phyloP scores from a whole-genome alignment of 2,329 filamentous ascomycete genomes.

The Fusarium pseudocircinatum region DNA sequence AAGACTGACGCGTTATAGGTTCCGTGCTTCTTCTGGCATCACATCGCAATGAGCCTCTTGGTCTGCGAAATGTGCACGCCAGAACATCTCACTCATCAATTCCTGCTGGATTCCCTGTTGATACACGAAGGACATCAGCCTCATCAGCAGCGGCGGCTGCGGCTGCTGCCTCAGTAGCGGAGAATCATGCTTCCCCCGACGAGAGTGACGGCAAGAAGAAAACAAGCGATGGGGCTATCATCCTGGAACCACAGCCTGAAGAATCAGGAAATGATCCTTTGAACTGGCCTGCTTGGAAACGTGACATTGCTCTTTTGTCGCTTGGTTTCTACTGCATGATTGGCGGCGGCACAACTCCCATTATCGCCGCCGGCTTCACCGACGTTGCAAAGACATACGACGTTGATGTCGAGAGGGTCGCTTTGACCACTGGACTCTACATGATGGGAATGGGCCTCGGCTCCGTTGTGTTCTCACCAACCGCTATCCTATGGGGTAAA shows the following conservation, averaged over 20 bases:
- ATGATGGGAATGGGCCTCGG: conserved; percentile 94
- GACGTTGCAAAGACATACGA: conserved; percentile 74
- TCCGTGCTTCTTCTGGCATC: conserved; percentile 67
- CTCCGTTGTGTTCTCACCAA: conserved; percentile 85
- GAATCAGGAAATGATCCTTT: conserved; percentile 90
- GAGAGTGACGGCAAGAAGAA: conserved; percentile 69
- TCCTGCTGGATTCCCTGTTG: conserved; percentile 56
- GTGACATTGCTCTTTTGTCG: conserved; percentile 81
- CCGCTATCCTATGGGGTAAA: conserved; percentile 91
- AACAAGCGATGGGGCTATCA: conserved; percentile 83
- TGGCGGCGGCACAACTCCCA: conserved; percentile 90
- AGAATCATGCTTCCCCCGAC: conserved; percentile 15
- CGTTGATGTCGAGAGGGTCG: conserved; percentile 76
- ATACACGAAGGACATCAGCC: conserved; percentile 46
- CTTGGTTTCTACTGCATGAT: conserved; percentile 93
- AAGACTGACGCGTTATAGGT: conserved; percentile 50
- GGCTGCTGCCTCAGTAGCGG: conserved; percentile 1
- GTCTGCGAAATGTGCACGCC: conserved; percentile 65
- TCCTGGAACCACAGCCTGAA: conserved; percentile 91
- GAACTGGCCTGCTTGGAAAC: conserved; percentile 87
- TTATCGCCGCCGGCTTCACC: conserved; percentile 89
- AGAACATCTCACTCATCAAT: conserved; percentile 68
- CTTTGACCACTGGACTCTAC: conserved; percentile 89
- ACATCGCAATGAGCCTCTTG: conserved; percentile 67
- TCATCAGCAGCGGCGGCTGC: conserved; percentile 19